These are phyloP conservation scores for Eucalyptus sp. DNA, from an alignment of 345 rosid genomes.

Conservation along the genomic window DNA sequence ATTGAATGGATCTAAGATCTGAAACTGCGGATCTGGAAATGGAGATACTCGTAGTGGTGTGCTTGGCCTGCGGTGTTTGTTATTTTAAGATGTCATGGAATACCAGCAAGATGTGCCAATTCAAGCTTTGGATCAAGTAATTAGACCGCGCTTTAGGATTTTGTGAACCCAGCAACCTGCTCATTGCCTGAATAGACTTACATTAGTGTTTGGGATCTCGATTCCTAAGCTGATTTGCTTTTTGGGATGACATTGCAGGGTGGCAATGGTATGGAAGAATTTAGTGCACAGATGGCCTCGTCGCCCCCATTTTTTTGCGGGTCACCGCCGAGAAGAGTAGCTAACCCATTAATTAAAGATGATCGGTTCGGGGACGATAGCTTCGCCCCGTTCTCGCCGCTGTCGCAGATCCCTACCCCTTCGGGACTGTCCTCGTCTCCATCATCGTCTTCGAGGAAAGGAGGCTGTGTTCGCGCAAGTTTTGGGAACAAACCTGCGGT, in stretches of 20 bases:
- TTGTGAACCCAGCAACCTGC: neutral
- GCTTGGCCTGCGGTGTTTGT: neutral
- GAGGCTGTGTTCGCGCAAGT: conserved; percentile 56
- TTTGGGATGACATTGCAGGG: conserved; percentile 24
- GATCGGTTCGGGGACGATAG: conserved; percentile 58
- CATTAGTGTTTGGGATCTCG: neutral
- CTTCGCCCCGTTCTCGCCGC: conserved; percentile 23
- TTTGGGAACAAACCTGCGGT: conserved; percentile 79
- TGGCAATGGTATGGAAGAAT: conserved; percentile 46
- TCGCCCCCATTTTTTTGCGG: conserved; percentile 81
- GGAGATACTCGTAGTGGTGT: neutral
- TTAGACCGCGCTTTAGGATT: neutral
- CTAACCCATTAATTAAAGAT: conserved; percentile 95
- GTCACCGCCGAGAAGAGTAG: conserved; percentile 98
- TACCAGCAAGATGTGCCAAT: neutral
- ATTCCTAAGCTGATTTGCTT: neutral
- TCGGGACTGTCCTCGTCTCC: conserved; percentile 25
- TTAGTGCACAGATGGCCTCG: conserved; percentile 38
- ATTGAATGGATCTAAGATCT: neutral
- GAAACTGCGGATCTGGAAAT: neutral
- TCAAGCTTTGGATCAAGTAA: neutral
- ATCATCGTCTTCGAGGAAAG: conserved; percentile 45
- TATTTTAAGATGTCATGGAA: neutral
- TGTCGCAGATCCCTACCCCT: conserved; percentile 13
- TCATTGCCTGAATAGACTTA: neutral